Conservation (phyloP, 2,329 filamentous ascomycete genomes). For the Metarhizium anisopliae region DNA sequence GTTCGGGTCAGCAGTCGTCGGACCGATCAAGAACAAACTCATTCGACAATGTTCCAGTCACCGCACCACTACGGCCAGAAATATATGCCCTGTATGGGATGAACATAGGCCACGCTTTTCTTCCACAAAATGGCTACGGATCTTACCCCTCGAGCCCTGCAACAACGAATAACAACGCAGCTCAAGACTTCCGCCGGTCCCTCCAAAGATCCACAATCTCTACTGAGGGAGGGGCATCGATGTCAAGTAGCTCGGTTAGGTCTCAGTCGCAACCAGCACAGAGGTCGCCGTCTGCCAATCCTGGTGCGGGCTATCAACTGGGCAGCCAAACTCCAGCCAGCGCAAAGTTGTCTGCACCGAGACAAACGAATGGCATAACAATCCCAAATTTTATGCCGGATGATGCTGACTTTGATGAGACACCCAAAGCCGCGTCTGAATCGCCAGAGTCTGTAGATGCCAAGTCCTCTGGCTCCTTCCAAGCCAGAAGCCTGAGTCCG, state of each 20-base stretch:
- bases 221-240: conserved; percentile 36
- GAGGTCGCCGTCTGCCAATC: conserved; percentile 27
- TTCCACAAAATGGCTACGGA: conserved; percentile 37
- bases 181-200: conserved; percentile 47
- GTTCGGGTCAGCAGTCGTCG: conserved; percentile 21
- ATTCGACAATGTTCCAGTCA: conserved; percentile 52
- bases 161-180: conserved; percentile 30
- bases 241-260: conserved; percentile 46
- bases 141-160: conserved; percentile 51
- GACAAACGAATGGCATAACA: conserved; percentile 38
- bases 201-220: conserved; percentile 44
- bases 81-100: conserved; percentile 42
- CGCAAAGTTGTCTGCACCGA: conserved; percentile 23
- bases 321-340: conserved; percentile 27
- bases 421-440: conserved; percentile 29
- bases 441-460: conserved; percentile 41
- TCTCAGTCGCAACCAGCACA: conserved; percentile 60
- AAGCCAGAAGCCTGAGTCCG: conserved; percentile 19
- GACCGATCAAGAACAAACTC: conserved; percentile 53
- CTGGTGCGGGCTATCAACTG: conserved; percentile 15
- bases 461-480: conserved; percentile 17
- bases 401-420: conserved; percentile 40
- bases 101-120: conserved; percentile 34
- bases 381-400: conserved; percentile 50
- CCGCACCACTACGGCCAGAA: conserved; percentile 49